A percentile compares a stretch with the other conserved stretches of the same genome.
These are phyloP conservation scores for Cercospora citrullina DNA, from an alignment of 2,329 filamentous ascomycete genomes.

Conservation along the genomic window DNA sequence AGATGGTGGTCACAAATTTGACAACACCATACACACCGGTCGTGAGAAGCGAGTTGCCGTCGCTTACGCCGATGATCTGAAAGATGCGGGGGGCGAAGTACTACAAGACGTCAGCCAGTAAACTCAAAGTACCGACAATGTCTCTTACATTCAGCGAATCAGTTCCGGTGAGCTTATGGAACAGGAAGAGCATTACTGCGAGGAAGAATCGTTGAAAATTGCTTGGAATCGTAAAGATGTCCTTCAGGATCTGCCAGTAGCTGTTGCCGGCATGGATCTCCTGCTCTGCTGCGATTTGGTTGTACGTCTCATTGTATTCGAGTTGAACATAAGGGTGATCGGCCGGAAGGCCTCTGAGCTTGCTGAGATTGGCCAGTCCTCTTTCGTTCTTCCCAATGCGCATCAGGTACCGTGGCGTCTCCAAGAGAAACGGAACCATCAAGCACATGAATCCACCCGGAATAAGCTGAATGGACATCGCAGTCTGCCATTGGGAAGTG, in stretches of 20 bases:
- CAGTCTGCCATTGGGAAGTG: conserved; percentile 1
- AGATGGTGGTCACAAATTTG: conserved; percentile 24
- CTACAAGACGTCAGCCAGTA: neutral
- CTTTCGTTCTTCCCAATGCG: neutral
- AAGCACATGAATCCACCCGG: neutral
- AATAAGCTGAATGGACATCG: neutral
- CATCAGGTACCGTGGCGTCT: neutral
- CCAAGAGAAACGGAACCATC: neutral
- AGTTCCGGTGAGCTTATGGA: conserved; percentile 27
- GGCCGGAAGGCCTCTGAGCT: conserved; percentile 1
- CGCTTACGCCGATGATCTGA: conserved; percentile 24
- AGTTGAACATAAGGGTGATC: neutral
- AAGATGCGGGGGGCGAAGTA: conserved; percentile 23
- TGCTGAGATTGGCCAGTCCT: neutral
- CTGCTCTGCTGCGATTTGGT: neutral
- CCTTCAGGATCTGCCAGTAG: conserved; percentile 20
- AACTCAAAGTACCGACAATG: too few relatives aligned
- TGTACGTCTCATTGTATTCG: neutral
- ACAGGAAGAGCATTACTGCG: conserved; percentile 24
- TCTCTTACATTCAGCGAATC: conserved; percentile 20
- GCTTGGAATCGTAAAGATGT: conserved; percentile 23
- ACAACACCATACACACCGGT: conserved; percentile 26
- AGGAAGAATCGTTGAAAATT: conserved; percentile 27
- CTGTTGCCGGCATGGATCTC: conserved; percentile 15
- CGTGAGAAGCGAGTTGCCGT: conserved; percentile 18